Conservation (phyloP, 352 stramenopile species). For the Pythium coloratum region DNA sequence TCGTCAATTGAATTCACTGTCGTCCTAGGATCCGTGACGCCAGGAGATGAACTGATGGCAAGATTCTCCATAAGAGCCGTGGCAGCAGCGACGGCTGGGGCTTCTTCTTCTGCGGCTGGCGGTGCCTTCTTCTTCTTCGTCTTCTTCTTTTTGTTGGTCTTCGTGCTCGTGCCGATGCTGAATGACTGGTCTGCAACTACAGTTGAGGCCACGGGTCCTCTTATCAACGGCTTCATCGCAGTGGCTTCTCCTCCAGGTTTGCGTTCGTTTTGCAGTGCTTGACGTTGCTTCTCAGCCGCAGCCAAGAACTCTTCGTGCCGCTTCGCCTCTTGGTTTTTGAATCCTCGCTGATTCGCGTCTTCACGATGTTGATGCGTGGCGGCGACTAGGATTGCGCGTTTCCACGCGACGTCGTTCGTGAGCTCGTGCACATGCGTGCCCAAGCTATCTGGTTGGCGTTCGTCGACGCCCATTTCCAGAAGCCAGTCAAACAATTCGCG, state of each 20-base stretch:
- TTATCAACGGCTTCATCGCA: background rate
- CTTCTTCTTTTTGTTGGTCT: background rate
- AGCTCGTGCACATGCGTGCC: constrained; percentile 19
- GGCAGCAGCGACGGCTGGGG: background rate
- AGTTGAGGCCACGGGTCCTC: background rate
- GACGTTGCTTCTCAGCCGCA: background rate
- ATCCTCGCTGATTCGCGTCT: background rate
- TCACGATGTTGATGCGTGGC: background rate
- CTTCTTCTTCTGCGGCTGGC: background rate
- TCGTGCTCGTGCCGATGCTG: background rate
- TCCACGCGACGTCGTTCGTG: constrained; percentile 9
- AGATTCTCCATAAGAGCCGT: background rate
- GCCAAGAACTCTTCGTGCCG: background rate
- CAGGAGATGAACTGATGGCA: background rate
- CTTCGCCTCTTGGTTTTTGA: background rate
- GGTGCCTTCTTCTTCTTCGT: background rate
- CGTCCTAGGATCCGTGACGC: too few relatives aligned
- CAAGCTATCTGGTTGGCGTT: background rate
- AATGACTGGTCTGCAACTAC: background rate
- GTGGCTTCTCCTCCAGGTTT: background rate
- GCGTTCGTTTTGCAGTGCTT: background rate
- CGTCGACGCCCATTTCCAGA: constrained; percentile 9
- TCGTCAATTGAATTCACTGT: background rate
- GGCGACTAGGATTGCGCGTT: background rate
- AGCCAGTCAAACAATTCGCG: background rate